A percentile compares a stretch with the other conserved stretches of the same genome.
Evolutionary conservation across 2,329 filamentous ascomycete species (phyloP).

Genomic region (Penicillium concentricum): DNA sequence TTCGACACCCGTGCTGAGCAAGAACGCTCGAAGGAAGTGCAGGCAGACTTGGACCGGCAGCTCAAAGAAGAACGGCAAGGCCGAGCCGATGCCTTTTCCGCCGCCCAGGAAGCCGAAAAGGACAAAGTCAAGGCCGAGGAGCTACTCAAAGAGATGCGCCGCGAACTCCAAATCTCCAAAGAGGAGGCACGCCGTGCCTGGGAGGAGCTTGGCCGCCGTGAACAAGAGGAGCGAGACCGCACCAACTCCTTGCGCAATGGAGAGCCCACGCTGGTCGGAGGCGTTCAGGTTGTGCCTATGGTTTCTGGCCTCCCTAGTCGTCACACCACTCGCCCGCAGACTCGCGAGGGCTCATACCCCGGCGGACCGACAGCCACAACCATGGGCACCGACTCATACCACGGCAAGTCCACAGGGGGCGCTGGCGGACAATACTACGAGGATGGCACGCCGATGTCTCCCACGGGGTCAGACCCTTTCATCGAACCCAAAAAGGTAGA

Average conservation of each 20-base stretch:
- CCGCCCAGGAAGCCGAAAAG: constrained; percentile 65
- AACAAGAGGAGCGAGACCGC: constrained; percentile 88
- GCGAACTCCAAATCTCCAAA: constrained; percentile 90
- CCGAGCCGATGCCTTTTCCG: constrained; percentile 65
- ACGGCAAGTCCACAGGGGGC: constrained; percentile 22
- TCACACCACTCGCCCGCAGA: constrained; percentile 45
- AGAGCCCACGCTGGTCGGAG: constrained; percentile 83
- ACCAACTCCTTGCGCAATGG: constrained; percentile 83
- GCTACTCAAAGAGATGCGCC: constrained; percentile 82
- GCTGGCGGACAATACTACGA: constrained; percentile 53
- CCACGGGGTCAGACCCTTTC: constrained; percentile 63
- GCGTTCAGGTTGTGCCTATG: constrained; percentile 95
- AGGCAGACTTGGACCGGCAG: constrained; percentile 73
- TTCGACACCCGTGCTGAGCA: constrained; percentile 89
- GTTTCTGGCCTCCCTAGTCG: constrained; percentile 65
- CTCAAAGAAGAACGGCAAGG: constrained; percentile 73
- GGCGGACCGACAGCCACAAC: constrained; percentile 34
- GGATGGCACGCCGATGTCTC: constrained; percentile 46
- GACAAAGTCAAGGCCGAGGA: constrained; percentile 71
- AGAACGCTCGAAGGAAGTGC: constrained; percentile 78
- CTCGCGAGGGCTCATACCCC: constrained; percentile 46
- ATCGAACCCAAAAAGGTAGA: constrained; percentile 46
- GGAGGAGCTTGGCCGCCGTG: constrained; percentile 91
- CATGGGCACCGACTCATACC: constrained; percentile 30
- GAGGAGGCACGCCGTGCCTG: constrained; percentile 93